These are phyloP conservation scores for Panicum virgatum DNA, from an alignment of 202 grass and related monocot species.

Conservation along the genomic window DNA sequence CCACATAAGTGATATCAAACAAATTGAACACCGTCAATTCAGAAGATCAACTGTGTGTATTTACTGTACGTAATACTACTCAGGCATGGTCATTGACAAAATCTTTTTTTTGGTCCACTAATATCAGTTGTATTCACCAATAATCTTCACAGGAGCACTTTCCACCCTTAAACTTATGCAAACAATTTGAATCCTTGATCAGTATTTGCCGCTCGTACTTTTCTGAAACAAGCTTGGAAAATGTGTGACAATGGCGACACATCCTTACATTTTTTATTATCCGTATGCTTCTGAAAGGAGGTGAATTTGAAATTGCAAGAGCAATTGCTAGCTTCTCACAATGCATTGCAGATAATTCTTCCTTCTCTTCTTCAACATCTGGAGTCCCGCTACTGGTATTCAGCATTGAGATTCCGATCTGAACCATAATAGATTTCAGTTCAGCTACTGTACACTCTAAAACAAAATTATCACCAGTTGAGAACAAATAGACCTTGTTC, in stretches of 20 bases:
- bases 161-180: constrained; percentile 80
- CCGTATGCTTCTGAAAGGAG: constrained; percentile 51
- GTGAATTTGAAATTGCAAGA: constrained; percentile 62
- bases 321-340: constrained; percentile 83
- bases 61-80: constrained; percentile 18
- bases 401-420: constrained; percentile 33
- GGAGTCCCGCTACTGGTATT: constrained; percentile 31
- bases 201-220: constrained; percentile 60
- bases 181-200: constrained; percentile 78
- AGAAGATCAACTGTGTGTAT: constrained; percentile 23
- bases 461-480: constrained; percentile 40
- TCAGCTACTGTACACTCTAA: constrained; percentile 41
- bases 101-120: constrained; percentile 11
- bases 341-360: constrained; percentile 59
- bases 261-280: constrained; percentile 76
- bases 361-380: constrained; percentile 62
- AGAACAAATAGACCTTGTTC: constrained; percentile 63
- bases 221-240: constrained; percentile 75
- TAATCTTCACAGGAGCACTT: constrained; percentile 85
- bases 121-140: constrained; percentile 55
- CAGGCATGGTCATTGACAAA: constrained; percentile 9
- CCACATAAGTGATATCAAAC: neutral
- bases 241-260: constrained; percentile 70
- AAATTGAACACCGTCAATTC: neutral
- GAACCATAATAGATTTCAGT: constrained; percentile 50